Evolutionary conservation across 768 basidiomycete genomes (phyloP).

Genomic region (Coprinopsis cinerea): DNA sequence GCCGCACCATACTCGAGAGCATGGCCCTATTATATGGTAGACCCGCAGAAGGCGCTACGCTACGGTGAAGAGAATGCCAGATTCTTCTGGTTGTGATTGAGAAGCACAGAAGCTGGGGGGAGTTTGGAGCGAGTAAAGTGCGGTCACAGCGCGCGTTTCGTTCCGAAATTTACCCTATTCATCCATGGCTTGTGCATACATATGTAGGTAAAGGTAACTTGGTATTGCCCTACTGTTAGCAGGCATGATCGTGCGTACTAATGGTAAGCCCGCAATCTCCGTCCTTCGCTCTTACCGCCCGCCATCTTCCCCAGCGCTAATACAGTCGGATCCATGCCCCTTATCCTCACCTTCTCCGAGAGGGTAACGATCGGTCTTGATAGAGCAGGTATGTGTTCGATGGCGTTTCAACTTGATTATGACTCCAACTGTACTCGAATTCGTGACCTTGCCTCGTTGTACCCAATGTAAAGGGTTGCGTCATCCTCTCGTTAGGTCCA

Average conservation of each 20-base stretch:
- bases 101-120: not conserved
- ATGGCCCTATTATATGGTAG: too few species aligned
- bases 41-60: too few species aligned
- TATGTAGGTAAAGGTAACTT: not conserved
- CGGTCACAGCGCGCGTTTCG: not conserved
- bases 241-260: not conserved
- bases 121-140: not conserved
- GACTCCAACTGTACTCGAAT: too few species aligned
- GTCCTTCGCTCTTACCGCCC: not conserved
- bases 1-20: too few species aligned
- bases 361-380: too few species aligned
- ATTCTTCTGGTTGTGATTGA: not conserved
- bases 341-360: not conserved
- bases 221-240: not conserved
- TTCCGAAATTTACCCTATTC: constrained; percentile 3
- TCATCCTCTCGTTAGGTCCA: not conserved
- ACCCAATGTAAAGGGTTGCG: too few species aligned
- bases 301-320: constrained; percentile 4
- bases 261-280: constrained; percentile 5
- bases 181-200: not conserved
- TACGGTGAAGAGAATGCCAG: not conserved
- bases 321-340: constrained; percentile 2
- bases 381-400: too few species aligned
- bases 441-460: not conserved
- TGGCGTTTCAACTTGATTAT: too few species aligned